A percentile compares a stretch with the other conserved stretches of the same genome.
These are phyloP conservation scores for Boechera retrofracta DNA, from an alignment of 345 rosid genomes.

Conservation along the genomic window DNA sequence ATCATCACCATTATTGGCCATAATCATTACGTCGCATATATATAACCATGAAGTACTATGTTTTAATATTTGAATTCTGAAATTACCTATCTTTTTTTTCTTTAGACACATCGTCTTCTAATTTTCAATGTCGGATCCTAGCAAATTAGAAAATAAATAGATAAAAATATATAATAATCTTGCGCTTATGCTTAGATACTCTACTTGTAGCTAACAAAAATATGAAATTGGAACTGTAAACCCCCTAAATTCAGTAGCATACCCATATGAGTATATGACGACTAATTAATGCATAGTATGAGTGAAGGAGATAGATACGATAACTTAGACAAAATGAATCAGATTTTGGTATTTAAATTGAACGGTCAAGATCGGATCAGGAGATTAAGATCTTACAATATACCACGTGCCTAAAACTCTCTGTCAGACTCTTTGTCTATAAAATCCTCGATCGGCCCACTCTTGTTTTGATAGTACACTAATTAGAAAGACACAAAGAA, in stretches of 20 bases:
- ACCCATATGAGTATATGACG: background rate
- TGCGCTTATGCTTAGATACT: background rate
- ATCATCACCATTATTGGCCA: constrained; percentile 34
- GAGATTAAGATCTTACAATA: constrained; percentile 31
- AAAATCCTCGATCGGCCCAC: constrained; percentile 39
- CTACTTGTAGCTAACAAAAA: background rate
- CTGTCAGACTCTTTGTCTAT: constrained; percentile 38
- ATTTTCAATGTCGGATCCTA: too few species aligned
- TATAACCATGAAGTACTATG: constrained; percentile 20
- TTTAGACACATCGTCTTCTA: background rate
- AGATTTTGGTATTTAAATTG: constrained; percentile 17
- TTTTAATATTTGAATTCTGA: background rate
- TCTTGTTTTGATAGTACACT: constrained; percentile 35
- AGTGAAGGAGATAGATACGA: constrained; percentile 29
- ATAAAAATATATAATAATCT: background rate
- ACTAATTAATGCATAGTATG: background rate
- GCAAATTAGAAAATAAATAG: background rate
- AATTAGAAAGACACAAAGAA: constrained; percentile 13
- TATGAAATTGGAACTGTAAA: background rate
- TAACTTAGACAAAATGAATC: background rate
- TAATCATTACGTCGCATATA: constrained; percentile 20
- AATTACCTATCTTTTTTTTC: background rate
- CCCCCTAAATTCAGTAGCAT: background rate
- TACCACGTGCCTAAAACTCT: constrained; percentile 37
- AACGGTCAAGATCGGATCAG: constrained; percentile 42